phyloP scores from a whole-genome alignment of 2,329 filamentous ascomycete genomes.

The Verticillium zaregamsianum region DNA sequence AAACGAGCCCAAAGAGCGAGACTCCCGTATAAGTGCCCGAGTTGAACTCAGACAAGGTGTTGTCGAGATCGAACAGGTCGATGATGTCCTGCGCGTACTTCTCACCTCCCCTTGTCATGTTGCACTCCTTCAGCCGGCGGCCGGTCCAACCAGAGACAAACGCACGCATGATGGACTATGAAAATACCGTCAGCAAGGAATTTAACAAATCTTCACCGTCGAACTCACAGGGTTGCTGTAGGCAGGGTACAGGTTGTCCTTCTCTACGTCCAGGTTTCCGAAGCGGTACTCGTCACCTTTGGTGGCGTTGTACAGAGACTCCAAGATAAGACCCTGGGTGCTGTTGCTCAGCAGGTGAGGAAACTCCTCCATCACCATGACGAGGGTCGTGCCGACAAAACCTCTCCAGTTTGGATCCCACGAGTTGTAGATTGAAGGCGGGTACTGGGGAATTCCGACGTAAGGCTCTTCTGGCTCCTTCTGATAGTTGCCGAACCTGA shows the following conservation, averaged over 20 bases:
- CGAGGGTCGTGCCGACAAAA: constrained; percentile 55
- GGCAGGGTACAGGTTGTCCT: constrained; percentile 58
- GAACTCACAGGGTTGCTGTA: constrained; percentile 51
- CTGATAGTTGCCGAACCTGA: constrained; percentile 46
- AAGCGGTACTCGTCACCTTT: constrained; percentile 59
- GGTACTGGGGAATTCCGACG: constrained; percentile 47
- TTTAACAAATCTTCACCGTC: too few species aligned
- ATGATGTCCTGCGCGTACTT: constrained; percentile 51
- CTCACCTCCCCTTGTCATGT: constrained; percentile 57
- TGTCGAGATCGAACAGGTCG: constrained; percentile 48
- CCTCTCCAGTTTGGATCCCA: constrained; percentile 65
- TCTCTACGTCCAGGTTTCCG: constrained; percentile 52
- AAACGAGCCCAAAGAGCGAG: constrained; percentile 51
- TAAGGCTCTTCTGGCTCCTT: constrained; percentile 53
- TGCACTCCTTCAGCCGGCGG: constrained; percentile 44
- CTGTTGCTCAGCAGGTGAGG: constrained; percentile 34
- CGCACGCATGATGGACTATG: constrained; percentile 55
- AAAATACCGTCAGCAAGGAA: neutral
- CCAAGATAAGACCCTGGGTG: constrained; percentile 40
- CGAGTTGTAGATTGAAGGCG: constrained; percentile 46
- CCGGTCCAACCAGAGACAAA: constrained; percentile 58
- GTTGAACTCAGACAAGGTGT: constrained; percentile 60
- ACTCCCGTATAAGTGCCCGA: constrained; percentile 60
- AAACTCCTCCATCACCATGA: constrained; percentile 57
- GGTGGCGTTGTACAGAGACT: constrained; percentile 50